Evolutionary conservation across 495 filamentous ascomycete species (phyloP), one percentile per base, ranked within the genome.

Genomic region (Neurospora discreta): DNA sequence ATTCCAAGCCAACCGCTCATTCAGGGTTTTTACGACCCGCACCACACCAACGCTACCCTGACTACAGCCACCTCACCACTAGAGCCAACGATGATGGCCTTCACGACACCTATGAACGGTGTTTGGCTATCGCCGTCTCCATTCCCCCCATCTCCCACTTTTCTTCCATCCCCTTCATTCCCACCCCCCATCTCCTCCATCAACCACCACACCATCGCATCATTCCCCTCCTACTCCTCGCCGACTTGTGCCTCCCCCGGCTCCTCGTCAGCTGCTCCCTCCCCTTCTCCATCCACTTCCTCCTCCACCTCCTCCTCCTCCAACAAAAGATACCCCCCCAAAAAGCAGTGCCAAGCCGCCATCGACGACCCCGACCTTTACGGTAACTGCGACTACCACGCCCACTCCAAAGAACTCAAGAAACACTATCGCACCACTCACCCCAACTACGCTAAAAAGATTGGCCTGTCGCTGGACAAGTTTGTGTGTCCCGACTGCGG

Each of bases 351-450:
- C 46, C 3, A 30, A 58, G 46, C 46, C 46, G 1, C 23, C 6
- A 5, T 8, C 23, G 23, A 26, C 43, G 1, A 46, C 3, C n/a
- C n/a, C 43, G 7, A 44, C 3, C 18, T 18, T 3, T n/a, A 3
- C 3, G 8, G 4, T 3, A 2, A 23, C 0, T 60, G 52, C 3
- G 0, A 0, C 0, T 60, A 60, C 26, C 0, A 7, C 0, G 52
- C 1, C 3, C 23, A 60, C 5, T 60, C 52, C 26, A 60, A 60
- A 3, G 52, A 60, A 26, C 52, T 60, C 0, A 60, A 60, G 0
- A 60, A 60, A 1, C 52, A 60, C 26, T 60, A 60, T 26, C 2
- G 1, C 6, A 60, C 23, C 26, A 3, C 2, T 23, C 46, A 30
- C 13, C 1, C 0, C 1, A 3, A 60, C 23, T 33, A 60, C 13